These are phyloP conservation scores for Globisporangium okanoganense DNA, from an alignment of 352 stramenopile genomes.

Conservation along the genomic window DNA sequence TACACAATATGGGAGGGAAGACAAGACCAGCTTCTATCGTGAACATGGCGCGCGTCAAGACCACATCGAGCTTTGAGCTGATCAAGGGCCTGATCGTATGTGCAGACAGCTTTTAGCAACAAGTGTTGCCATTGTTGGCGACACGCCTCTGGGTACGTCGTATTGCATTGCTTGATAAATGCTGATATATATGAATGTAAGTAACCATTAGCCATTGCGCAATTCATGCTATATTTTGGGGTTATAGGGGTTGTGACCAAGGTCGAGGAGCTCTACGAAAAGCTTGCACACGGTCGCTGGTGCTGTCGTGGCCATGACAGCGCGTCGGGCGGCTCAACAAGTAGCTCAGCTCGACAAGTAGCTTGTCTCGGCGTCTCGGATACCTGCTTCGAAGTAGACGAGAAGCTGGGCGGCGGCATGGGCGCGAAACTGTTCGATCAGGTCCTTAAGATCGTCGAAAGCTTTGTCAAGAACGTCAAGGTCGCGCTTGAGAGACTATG, in stretches of 20 bases:
- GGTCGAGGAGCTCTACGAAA: constrained; percentile 55
- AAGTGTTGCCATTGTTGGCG: constrained; percentile 15
- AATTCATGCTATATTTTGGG: no score
- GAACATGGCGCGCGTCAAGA: constrained; percentile 44
- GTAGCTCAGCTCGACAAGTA: constrained; percentile 53
- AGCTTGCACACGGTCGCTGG: constrained; percentile 46
- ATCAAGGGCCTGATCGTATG: constrained; percentile 49
- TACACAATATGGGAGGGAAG: no score
- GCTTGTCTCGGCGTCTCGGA: constrained; percentile 61
- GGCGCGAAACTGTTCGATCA: constrained; percentile 50
- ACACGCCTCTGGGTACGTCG: constrained; percentile 7
- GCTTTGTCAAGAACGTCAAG: constrained; percentile 64
- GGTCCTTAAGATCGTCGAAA: constrained; percentile 52
- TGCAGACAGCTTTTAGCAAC: constrained; percentile 31
- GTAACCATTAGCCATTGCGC: no score
- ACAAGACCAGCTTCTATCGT: no score
- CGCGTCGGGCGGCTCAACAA: constrained; percentile 55
- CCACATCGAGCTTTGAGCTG: constrained; percentile 57
- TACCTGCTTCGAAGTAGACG: constrained; percentile 61
- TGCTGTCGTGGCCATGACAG: constrained; percentile 39
- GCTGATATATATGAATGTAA: neutral
- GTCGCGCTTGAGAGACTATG: no score
- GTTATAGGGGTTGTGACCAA: constrained; percentile 36
- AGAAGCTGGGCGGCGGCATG: constrained; percentile 69
- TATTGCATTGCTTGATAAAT: neutral